Conservation (phyloP, 768 basidiomycete genomes). For the Serendipita indica region DNA sequence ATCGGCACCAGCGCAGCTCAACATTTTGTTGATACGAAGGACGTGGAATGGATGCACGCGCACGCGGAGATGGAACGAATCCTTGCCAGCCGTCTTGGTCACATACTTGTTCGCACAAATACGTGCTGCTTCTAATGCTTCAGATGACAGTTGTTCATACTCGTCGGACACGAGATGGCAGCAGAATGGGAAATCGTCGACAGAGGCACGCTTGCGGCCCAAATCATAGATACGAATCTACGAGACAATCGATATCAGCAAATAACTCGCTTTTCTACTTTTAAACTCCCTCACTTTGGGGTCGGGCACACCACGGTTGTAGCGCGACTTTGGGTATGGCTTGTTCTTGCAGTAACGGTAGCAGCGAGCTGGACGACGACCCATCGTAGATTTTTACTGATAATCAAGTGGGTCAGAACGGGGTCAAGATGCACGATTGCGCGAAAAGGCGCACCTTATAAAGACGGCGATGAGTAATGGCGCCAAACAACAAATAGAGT, state of each 20-base stretch:
- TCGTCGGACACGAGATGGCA: constrained; percentile 94
- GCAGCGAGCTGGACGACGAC: constrained; percentile 94
- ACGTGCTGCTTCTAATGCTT: constrained; percentile 94
- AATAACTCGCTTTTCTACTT: background rate
- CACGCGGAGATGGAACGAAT: constrained; percentile 96
- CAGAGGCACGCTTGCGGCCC: constrained; percentile 87
- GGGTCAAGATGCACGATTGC: background rate
- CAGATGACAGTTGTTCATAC: constrained; percentile 90
- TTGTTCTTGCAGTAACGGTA: constrained; percentile 99
- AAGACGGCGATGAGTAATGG: no score
- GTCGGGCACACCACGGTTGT: constrained; percentile 98
- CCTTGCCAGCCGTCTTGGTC: constrained; percentile 95
- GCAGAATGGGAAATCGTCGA: constrained; percentile 98
- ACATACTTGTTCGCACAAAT: constrained; percentile 99
- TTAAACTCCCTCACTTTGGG: constrained; percentile 59
- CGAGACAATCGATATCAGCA: background rate
- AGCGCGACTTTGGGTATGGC: constrained; percentile 88
- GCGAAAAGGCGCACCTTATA: background rate
- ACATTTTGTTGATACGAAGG: constrained; percentile 99
- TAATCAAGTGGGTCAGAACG: background rate
- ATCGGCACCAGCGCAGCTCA: constrained; percentile 98
- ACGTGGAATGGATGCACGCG: constrained; percentile 98
- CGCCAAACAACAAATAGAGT: no score
- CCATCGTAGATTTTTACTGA: constrained; percentile 41
- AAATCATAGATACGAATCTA: constrained; percentile 96